A percentile compares a stretch with the other conserved stretches of the same genome.
These are phyloP conservation scores for Ophiostoma quercus DNA, from an alignment of 2,329 filamentous ascomycete genomes.

Conservation along the genomic window DNA sequence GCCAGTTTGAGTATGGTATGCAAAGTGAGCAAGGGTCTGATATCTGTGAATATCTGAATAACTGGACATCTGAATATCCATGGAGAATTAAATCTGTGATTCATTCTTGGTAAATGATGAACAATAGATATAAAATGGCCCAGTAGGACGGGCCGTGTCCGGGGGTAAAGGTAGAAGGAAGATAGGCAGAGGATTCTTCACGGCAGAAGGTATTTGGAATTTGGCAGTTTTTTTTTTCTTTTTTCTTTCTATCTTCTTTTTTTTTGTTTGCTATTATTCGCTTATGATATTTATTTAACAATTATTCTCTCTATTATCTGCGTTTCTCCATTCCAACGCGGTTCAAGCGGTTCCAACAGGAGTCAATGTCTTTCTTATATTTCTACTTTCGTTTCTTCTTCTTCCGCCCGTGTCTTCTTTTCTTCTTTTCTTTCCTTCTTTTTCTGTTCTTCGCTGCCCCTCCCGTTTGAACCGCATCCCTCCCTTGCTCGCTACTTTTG, in stretches of 20 bases:
- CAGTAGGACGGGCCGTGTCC: too few species aligned
- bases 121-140: too few species aligned
- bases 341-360: too few species aligned
- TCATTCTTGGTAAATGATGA: too few species aligned
- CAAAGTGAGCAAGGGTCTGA: not conserved
- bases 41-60: not conserved
- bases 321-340: not conserved
- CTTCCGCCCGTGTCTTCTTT: not conserved
- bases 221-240: not conserved
- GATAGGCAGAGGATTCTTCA: not conserved
- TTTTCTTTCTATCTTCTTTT: not conserved
- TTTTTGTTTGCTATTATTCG: conserved; percentile 1
- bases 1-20: not conserved
- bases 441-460: not conserved
- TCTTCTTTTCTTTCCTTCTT: not conserved
- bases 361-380: conserved; percentile 1
- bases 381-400: not conserved
- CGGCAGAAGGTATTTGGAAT: not conserved
- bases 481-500: not conserved
- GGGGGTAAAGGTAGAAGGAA: not conserved
- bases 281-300: too few species aligned
- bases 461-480: not conserved
- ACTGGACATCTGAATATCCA: too few species aligned
- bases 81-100: too few species aligned
- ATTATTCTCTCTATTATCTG: not conserved